Evolutionary conservation across 2,329 filamentous ascomycete genomes (phyloP).

Genomic region (Ascochyta pisi): DNA sequence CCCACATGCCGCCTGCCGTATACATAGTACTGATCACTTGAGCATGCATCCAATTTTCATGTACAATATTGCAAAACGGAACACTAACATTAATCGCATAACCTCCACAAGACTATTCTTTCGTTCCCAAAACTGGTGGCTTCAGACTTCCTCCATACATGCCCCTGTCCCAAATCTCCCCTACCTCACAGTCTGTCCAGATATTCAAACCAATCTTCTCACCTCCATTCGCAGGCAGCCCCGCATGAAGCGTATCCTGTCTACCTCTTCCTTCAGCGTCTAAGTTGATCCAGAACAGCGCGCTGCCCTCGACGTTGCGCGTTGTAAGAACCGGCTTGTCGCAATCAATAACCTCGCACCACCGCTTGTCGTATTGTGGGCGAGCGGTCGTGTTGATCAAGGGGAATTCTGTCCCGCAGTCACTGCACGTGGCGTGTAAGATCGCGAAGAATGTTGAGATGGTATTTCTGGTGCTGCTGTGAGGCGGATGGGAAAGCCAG

Average conservation of each 20-base stretch:
- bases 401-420: constrained; percentile 2
- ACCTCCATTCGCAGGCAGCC: background rate
- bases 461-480: background rate
- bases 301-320: background rate
- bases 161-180: background rate
- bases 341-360: constrained; percentile 9
- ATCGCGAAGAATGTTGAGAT: constrained; percentile 6
- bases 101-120: background rate
- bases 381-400: background rate
- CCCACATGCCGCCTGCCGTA: too few relatives aligned
- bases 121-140: background rate
- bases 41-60: too few relatives aligned
- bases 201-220: background rate
- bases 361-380: background rate
- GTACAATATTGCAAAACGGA: too few relatives aligned
- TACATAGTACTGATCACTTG: too few relatives aligned
- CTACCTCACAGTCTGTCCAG: background rate
- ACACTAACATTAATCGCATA: background rate
- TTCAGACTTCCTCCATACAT: constrained; percentile 4
- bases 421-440: background rate
- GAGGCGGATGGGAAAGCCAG: background rate
- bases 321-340: background rate
- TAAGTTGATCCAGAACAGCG: background rate
- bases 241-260: background rate
- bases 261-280: background rate